Percentiles rank a stretch among this genome's conserved stretches.
phyloP scores from a whole-genome alignment of 805 yeast genomes.

The Saccharomycopsis selenospora region DNA sequence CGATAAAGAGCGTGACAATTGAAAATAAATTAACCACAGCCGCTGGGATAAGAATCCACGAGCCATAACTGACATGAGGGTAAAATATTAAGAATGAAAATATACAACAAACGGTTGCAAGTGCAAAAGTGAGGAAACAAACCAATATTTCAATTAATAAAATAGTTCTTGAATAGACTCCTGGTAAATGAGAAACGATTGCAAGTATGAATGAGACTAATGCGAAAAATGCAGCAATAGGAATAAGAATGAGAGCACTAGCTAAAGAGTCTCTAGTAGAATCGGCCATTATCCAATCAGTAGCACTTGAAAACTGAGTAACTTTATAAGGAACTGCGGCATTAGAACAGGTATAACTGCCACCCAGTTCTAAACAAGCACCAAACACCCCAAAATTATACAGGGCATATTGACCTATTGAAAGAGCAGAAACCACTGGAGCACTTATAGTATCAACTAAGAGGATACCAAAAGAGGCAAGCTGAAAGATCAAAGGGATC shows the following conservation, averaged over 20 bases:
- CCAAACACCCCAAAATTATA: slow-evolving; percentile 62
- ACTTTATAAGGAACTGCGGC: slow-evolving; percentile 42
- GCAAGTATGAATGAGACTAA: slow-evolving; percentile 38
- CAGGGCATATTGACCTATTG: slow-evolving; percentile 40
- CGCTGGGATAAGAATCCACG: slow-evolving; percentile 65
- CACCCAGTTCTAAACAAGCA: slow-evolving; percentile 35
- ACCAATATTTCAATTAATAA: slow-evolving; percentile 40
- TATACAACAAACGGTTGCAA: slow-evolving; percentile 48
- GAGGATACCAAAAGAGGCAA: slow-evolving; percentile 53
- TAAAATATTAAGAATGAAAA: slow-evolving; percentile 50
- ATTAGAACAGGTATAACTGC: slow-evolving; percentile 31
- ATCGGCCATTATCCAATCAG: slow-evolving; percentile 43
- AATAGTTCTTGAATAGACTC: slow-evolving; percentile 25
- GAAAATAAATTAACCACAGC: slow-evolving; percentile 49
- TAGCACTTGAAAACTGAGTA: slow-evolving; percentile 28
- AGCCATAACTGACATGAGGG: slow-evolving; percentile 64
- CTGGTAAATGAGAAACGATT: slow-evolving; percentile 28
- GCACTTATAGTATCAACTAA: slow-evolving; percentile 54
- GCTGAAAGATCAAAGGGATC: slow-evolving; percentile 38
- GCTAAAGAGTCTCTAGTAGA: slow-evolving; percentile 45
- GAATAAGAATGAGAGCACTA: slow-evolving; percentile 50
- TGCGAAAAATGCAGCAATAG: slow-evolving; percentile 60
- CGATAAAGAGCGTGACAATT: slow-evolving; percentile 42
- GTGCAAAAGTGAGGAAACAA: slow-evolving; percentile 43
- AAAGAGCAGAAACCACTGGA: slow-evolving; percentile 47